Evolutionary conservation across 1,284 basidiomycete species (phyloP).

Genomic region (Trametes pubescens): DNA sequence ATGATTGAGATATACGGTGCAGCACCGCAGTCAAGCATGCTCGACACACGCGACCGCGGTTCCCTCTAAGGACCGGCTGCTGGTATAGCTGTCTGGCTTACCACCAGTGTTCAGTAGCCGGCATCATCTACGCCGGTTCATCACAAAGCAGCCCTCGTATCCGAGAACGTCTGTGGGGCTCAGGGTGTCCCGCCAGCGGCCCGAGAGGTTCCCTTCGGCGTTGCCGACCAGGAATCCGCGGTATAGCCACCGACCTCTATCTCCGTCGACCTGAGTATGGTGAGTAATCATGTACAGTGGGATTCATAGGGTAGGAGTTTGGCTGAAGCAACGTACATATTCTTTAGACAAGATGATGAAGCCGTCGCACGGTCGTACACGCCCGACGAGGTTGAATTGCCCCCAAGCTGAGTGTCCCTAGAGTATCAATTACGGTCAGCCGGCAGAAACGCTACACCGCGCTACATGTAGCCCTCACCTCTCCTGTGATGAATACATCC

Average conservation of each 20-base stretch:
- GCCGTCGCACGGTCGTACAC: constrained; percentile 74
- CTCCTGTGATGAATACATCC: constrained; percentile 75
- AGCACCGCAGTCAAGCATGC: no score
- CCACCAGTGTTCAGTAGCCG: not conserved
- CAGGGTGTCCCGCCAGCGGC: constrained; percentile 79
- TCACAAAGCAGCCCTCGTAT: constrained; percentile 80
- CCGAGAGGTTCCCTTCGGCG: constrained; percentile 66
- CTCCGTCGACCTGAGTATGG: constrained; percentile 61
- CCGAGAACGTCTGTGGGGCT: constrained; percentile 62
- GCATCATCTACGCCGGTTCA: constrained; percentile 60
- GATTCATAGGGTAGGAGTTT: no score
- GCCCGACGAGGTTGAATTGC: constrained; percentile 74
- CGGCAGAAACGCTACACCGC: not conserved
- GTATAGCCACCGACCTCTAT: constrained; percentile 80
- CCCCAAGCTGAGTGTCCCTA: constrained; percentile 86
- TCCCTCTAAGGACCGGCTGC: no score
- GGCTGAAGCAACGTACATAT: constrained; percentile 61
- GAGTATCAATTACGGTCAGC: not conserved
- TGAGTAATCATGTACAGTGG: not conserved
- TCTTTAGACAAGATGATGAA: constrained; percentile 76
- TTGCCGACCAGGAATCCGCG: constrained; percentile 78
- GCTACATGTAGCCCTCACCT: constrained; percentile 64
- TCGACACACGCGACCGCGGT: no score
- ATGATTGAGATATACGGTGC: no score
- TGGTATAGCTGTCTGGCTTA: not conserved